These are phyloP conservation scores for Phytophthora pinifolia DNA, from an alignment of 352 stramenopile genomes.

Conservation along the genomic window DNA sequence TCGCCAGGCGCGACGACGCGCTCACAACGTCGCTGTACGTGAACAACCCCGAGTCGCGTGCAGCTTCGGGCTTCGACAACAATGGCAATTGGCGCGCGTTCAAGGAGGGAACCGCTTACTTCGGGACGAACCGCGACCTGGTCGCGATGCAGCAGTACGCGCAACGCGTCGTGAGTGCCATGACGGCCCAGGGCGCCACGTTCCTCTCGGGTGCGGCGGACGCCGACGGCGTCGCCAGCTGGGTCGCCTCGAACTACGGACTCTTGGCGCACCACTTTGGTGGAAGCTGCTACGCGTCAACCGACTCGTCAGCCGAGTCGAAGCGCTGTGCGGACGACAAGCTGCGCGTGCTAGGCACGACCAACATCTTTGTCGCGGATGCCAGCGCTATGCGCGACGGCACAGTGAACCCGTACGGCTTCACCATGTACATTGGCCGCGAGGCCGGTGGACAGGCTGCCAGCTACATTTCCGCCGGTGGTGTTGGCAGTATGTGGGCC, in stretches of 20 bases:
- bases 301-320: slow-evolving; percentile 33
- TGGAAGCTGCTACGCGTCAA: slow-evolving; percentile 67
- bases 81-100: slow-evolving; percentile 43
- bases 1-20: slow-evolving; percentile 29
- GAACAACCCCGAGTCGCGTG: slow-evolving; percentile 65
- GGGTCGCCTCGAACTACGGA: slow-evolving; percentile 35
- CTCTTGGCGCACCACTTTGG: slow-evolving; percentile 62
- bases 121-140: slow-evolving; percentile 47
- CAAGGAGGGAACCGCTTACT: slow-evolving; percentile 41
- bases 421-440: slow-evolving; percentile 72
- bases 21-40: slow-evolving; percentile 52
- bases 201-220: slow-evolving; percentile 43
- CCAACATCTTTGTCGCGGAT: slow-evolving; percentile 70
- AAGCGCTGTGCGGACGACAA: slow-evolving; percentile 65
- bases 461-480: slow-evolving; percentile 30
- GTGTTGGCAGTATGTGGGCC: slow-evolving; percentile 15
- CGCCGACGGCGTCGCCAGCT: slow-evolving; percentile 35
- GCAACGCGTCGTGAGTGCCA: slow-evolving; percentile 36
- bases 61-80: slow-evolving; percentile 44
- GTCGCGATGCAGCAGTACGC: slow-evolving; percentile 57
- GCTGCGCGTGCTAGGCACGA: slow-evolving; percentile 58
- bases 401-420: slow-evolving; percentile 70
- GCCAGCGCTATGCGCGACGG: slow-evolving; percentile 60
- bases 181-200: slow-evolving; percentile 43
- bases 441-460: slow-evolving; percentile 48